These are phyloP conservation scores for Cucurbita pepo DNA, from an alignment of 306 rosid species.

Conservation along the genomic window DNA sequence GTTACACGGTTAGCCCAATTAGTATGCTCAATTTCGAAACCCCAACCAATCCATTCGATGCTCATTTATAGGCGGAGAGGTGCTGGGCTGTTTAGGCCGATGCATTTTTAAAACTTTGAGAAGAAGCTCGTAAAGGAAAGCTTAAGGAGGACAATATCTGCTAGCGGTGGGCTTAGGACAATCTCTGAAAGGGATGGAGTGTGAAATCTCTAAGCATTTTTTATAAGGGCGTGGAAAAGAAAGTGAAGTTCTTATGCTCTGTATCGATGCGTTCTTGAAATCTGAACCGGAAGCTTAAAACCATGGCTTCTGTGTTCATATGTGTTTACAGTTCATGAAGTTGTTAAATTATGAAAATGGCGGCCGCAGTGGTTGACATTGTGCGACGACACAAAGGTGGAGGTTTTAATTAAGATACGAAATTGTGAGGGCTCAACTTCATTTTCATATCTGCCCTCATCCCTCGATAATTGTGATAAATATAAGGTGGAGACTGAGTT, in stretches of 20 bases:
- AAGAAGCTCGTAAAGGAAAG: too few relatives aligned
- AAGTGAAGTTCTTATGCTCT: too few relatives aligned
- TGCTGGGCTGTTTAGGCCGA: too few relatives aligned
- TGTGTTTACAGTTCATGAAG: too few relatives aligned
- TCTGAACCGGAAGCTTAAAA: background rate
- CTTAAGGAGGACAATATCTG: too few relatives aligned
- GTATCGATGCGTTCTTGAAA: background rate
- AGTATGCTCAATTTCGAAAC: background rate
- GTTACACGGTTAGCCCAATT: background rate
- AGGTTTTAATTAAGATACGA: background rate
- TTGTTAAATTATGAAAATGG: too few relatives aligned
- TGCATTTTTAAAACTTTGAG: too few relatives aligned
- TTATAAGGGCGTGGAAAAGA: too few relatives aligned
- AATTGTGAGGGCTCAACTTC: background rate
- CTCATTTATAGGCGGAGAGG: background rate
- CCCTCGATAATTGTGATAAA: background rate
- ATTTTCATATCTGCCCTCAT: background rate
- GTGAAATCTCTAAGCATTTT: too few relatives aligned
- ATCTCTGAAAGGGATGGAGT: too few relatives aligned
- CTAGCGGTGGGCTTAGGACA: too few relatives aligned
- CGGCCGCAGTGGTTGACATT: constrained; percentile 5
- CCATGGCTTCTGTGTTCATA: background rate
- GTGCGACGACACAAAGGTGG: background rate
- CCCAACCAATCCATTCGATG: background rate
- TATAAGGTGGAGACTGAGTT: background rate